Percentiles rank a stretch among this genome's conserved stretches.
phyloP scores from a whole-genome alignment of 1,139 yeast species.

The Sugiyamaella paludigena region DNA sequence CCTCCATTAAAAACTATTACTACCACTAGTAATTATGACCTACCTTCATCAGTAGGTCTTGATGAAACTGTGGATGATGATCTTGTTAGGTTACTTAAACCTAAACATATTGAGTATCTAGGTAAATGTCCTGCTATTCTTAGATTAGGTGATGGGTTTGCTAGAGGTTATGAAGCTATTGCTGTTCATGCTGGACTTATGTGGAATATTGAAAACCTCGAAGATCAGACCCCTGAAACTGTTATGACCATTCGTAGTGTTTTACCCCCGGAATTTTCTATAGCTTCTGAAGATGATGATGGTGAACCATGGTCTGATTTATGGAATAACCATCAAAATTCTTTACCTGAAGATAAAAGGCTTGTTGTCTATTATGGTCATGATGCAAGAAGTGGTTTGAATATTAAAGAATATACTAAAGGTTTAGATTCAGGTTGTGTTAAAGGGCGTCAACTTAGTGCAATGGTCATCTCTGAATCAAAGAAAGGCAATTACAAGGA shows the following conservation, averaged over 20 bases:
- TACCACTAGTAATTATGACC: background rate
- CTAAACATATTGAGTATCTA: conserved; percentile 57
- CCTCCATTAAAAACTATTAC: conserved; percentile 31
- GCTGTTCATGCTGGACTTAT: conserved; percentile 80
- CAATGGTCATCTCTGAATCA: conserved; percentile 48
- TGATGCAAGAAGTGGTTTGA: conserved; percentile 77
- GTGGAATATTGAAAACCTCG: conserved; percentile 54
- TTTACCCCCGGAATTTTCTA: conserved; percentile 54
- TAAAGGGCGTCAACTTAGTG: conserved; percentile 67
- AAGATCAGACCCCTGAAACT: conserved; percentile 60
- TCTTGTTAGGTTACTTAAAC: conserved; percentile 57
- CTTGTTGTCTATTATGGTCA: conserved; percentile 82
- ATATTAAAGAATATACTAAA: conserved; percentile 58
- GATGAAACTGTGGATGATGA: conserved; percentile 43
- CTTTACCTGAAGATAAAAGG: conserved; percentile 38
- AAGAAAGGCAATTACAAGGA: conserved; percentile 33
- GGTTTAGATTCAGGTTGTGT: conserved; percentile 87
- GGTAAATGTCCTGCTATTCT: conserved; percentile 64
- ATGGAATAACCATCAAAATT: conserved; percentile 55
- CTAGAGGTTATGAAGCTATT: conserved; percentile 47
- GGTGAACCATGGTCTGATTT: conserved; percentile 59
- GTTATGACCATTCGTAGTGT: conserved; percentile 62
- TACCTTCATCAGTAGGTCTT: background rate
- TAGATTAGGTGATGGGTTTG: conserved; percentile 56
- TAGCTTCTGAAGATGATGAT: conserved; percentile 52